Evolutionary conservation across 805 yeast species (phyloP).

Genomic region (Barnettozyma vustinii): DNA sequence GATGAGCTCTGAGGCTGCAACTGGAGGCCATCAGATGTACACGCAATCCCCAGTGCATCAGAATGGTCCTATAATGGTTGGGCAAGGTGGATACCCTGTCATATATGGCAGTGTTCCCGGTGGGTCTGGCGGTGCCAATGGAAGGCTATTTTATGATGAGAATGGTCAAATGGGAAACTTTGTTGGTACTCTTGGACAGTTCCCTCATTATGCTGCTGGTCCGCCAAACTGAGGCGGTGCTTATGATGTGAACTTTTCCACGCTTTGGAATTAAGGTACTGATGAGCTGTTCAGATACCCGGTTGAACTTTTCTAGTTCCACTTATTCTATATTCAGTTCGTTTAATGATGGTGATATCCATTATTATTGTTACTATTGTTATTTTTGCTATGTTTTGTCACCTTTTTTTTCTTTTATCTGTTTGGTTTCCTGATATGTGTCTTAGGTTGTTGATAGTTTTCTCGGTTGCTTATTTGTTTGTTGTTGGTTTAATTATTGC

Average conservation of each 20-base stretch:
- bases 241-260: too few relatives aligned
- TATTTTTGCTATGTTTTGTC: not conserved
- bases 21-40: not conserved
- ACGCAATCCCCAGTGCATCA: not conserved
- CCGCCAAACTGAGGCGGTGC: not conserved
- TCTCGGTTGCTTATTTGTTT: too few relatives aligned
- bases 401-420: not conserved
- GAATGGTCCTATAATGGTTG: not conserved
- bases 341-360: not conserved
- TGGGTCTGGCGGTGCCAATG: not conserved
- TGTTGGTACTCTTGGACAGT: not conserved
- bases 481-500: not conserved
- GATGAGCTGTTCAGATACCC: too few relatives aligned
- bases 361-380: too few relatives aligned
- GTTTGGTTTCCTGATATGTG: not conserved
- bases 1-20: not conserved
- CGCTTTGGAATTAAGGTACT: not conserved
- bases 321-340: not conserved
- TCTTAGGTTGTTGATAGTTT: not conserved
- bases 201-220: not conserved
- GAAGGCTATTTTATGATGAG: constrained; percentile 5
- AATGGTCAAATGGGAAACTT: constrained; percentile 2
- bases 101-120: not conserved
- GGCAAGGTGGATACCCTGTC: not conserved
- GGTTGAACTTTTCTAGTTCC: too few relatives aligned